Evolutionary conservation across 768 basidiomycete species (phyloP), one percentile per base, ranked within the genome.

Genomic region (Sarcodon sp.): DNA sequence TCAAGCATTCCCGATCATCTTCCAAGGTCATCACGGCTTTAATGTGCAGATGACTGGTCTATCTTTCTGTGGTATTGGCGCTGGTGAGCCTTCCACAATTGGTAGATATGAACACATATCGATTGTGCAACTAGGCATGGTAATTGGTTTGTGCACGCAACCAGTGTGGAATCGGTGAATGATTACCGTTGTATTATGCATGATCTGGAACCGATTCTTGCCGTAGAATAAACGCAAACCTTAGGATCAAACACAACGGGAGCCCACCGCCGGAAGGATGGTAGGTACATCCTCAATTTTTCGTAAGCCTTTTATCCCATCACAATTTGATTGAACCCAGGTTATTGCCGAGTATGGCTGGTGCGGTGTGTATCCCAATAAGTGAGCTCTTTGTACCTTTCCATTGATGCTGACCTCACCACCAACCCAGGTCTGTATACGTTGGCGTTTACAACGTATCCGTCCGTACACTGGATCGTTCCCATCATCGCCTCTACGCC

Each of bases 301-400:
- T 27, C 21, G 4, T 4, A 27, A 27, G 2, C 21, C 21, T 27
- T 27, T 27, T 4, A 27, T 27, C 21, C 4, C 4, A 27, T 27
- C 21, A 3, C 4, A 27, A 27, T 27, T 4, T 27, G 4, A 3
- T 27, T 27, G 4, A 27, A 63, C 65, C 70, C n/a, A 67, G 75
- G 10, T 72, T 87, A 3, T 56, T 74, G 45, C 77, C 80, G 71
- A 83, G 82, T 6, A 69, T 81, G 62, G 64, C 73, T 3, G 85
- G 83, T 15, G 83, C 70, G 1, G 58, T 85, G 15, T 66, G 79
- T 11, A 74, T 76, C n/a, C 79, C 85, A 1, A 54, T 84, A 39
- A 27, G 21, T 27, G 21, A 27, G 21, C 21, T 27, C 4, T 27
- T 27, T 4, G 4, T 27, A 4, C 4, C 21, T 27, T 27, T 2